Percentiles rank a stretch among this genome's conserved stretches.
Evolutionary conservation across 1,139 yeast genomes (phyloP).

Genomic region (Blastobotrys ciferrii): DNA sequence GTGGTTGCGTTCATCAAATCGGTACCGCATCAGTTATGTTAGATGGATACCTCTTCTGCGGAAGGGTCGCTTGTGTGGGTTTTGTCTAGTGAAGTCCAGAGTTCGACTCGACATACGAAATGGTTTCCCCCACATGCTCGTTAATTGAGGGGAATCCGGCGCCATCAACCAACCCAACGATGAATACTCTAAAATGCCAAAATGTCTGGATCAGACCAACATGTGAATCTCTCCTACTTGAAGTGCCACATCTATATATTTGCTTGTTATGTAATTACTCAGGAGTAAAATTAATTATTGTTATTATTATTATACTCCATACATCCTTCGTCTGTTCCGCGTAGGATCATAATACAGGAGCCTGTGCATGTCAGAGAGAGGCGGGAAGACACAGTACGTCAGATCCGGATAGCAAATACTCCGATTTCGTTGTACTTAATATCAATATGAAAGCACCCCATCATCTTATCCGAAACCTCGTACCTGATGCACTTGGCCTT

Average conservation of each 20-base stretch:
- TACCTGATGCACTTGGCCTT: too few species aligned
- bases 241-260: background rate
- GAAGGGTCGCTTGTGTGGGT: background rate
- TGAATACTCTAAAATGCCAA: background rate
- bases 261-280: background rate
- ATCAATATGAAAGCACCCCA: too few species aligned
- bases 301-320: background rate
- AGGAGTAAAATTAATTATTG: background rate
- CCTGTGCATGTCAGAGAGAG: too few species aligned
- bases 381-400: too few species aligned
- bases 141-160: background rate
- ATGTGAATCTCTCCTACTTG: background rate
- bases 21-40: too few species aligned
- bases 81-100: background rate
- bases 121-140: too few species aligned
- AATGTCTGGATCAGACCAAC: background rate
- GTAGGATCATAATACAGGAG: too few species aligned
- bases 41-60: background rate
- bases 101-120: background rate
- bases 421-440: too few species aligned
- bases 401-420: too few species aligned
- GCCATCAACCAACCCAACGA: background rate
- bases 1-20: too few species aligned
- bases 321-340: background rate
- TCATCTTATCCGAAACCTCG: too few species aligned